Conservation (phyloP, 306 rosid species). For the Ammopiptanthus mongolicus region DNA sequence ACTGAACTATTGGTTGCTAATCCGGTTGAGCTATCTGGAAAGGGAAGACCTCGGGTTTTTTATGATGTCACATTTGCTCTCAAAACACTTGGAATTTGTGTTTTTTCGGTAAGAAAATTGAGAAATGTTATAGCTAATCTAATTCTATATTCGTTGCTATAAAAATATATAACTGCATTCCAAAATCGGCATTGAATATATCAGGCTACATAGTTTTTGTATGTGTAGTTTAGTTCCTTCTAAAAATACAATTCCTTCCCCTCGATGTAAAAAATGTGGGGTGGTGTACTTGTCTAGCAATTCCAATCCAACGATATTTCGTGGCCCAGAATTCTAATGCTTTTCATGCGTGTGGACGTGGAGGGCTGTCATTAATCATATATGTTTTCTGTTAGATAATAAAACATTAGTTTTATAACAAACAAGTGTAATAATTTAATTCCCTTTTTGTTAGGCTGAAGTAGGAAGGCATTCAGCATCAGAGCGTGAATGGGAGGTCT, state of each 20-base stretch:
- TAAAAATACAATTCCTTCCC: not conserved
- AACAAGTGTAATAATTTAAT: not conserved
- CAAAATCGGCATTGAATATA: not conserved
- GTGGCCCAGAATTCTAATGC: not conserved
- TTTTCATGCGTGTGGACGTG: not conserved
- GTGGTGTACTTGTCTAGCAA: not conserved
- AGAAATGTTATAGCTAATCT: not conserved
- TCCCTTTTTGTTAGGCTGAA: slow-evolving; percentile 50
- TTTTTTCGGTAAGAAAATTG: slow-evolving; percentile 63
- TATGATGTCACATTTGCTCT: slow-evolving; percentile 70
- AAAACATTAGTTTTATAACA: not conserved
- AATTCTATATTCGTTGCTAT: not conserved
- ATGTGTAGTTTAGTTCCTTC: not conserved
- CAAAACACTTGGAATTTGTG: slow-evolving; percentile 62
- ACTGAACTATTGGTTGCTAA: slow-evolving; percentile 67
- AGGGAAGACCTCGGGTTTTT: slow-evolving; percentile 79
- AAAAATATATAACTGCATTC: not conserved
- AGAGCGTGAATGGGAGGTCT: slow-evolving; percentile 84
- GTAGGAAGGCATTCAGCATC: slow-evolving; percentile 63
- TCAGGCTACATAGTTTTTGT: not conserved
- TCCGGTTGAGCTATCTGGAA: slow-evolving; percentile 81
- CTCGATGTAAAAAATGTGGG: not conserved
- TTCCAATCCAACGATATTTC: no score
- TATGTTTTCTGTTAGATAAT: not conserved
- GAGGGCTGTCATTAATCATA: not conserved